Percentiles rank a stretch among this genome's conserved stretches.
Conservation (phyloP, 192 early-diverging fungal species). For the Pilaira anomala region DNA sequence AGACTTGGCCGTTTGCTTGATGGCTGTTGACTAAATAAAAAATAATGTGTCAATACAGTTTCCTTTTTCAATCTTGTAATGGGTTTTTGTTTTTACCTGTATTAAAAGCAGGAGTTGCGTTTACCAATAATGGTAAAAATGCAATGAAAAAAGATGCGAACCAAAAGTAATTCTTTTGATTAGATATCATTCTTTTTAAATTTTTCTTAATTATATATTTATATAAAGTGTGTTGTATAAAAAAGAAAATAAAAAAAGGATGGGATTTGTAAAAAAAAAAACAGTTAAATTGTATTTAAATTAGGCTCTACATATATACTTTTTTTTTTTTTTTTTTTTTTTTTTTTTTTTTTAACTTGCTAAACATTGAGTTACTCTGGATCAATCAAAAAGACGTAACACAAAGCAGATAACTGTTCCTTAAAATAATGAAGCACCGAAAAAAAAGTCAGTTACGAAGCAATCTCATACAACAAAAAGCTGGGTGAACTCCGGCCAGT, state of each 20-base stretch:
- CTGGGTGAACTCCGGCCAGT: too few relatives aligned
- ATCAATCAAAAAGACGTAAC: too few relatives aligned
- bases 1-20: conserved; percentile 39
- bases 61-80: neutral
- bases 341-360: too few relatives aligned
- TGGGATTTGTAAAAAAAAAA: too few relatives aligned
- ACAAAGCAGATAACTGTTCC: too few relatives aligned
- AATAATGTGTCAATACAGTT: neutral
- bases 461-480: too few relatives aligned
- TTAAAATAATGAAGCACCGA: too few relatives aligned
- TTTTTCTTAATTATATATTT: neutral
- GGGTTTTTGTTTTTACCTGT: conserved; percentile 15
- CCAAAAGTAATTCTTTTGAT: conserved; percentile 1
- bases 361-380: too few relatives aligned
- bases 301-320: neutral
- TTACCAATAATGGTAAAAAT: conserved; percentile 3
- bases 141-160: neutral
- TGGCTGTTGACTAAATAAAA: conserved; percentile 46
- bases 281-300: neutral
- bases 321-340: too few relatives aligned
- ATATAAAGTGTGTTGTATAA: conserved; percentile 4
- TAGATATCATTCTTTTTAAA: conserved; percentile 1
- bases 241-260: neutral
- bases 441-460: too few relatives aligned
- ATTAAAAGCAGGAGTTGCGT: conserved; percentile 24